Conservation (phyloP, 306 rosid species). For the Parietaria judaica region DNA sequence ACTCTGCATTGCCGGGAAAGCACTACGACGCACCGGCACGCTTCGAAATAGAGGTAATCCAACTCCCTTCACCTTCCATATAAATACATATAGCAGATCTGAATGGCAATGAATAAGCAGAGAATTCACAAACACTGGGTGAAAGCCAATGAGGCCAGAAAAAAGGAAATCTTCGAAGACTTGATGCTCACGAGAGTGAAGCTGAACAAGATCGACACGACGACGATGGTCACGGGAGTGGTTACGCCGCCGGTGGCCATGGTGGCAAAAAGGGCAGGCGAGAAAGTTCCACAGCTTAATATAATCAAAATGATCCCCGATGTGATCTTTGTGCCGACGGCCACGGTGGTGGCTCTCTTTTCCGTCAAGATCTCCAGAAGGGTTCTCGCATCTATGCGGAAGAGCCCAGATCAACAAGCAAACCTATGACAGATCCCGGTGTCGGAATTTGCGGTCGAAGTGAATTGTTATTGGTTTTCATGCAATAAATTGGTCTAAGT, state of each 20-base stretch:
- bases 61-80: not conserved
- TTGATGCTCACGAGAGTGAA: conserved; percentile 29
- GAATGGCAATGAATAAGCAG: conserved; percentile 22
- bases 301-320: conserved; percentile 46
- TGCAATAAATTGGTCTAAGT: not conserved
- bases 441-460: not conserved
- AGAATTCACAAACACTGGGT: not conserved
- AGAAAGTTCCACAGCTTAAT: conserved; percentile 36
- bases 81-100: not conserved
- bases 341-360: conserved; percentile 38
- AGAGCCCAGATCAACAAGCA: not conserved
- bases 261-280: conserved; percentile 42
- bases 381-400: conserved; percentile 8
- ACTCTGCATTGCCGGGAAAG: conserved; percentile 52
- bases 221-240: conserved; percentile 46
- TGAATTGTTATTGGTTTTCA: not conserved
- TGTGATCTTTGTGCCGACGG: conserved; percentile 45
- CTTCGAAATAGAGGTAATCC: conserved; percentile 32
- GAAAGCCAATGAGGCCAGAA: not conserved
- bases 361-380: conserved; percentile 37
- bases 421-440: not conserved
- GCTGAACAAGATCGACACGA: conserved; percentile 28
- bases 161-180: not conserved
- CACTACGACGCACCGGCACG: conserved; percentile 41
- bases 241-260: conserved; percentile 52